Conservation (phyloP, 2,329 filamentous ascomycete species). For the Trichoderma citrinoviride region DNA sequence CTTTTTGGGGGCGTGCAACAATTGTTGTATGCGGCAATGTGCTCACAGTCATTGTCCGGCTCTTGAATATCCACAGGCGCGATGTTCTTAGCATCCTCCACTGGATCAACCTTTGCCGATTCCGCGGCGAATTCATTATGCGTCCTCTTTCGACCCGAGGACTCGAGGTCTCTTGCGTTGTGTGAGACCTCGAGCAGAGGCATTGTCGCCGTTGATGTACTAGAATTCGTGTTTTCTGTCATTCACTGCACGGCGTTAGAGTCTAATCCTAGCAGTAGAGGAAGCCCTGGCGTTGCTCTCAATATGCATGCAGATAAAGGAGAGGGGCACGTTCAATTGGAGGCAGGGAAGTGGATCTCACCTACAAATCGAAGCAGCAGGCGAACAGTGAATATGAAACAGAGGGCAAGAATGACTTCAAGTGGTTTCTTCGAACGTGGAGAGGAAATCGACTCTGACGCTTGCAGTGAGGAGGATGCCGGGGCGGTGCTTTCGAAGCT, state of each 20-base stretch:
- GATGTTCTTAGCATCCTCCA: constrained; percentile 26
- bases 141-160: constrained; percentile 44
- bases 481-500: not conserved
- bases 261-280: not conserved
- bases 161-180: constrained; percentile 48
- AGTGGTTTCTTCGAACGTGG: not conserved
- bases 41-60: constrained; percentile 29
- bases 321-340: not conserved
- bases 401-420: not conserved
- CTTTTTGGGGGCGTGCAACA: constrained; percentile 27
- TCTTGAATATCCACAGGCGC: constrained; percentile 23
- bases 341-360: too few relatives aligned
- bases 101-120: constrained; percentile 29
- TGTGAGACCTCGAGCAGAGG: constrained; percentile 48
- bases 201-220: constrained; percentile 35
- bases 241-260: not conserved
- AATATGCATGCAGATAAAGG: not conserved
- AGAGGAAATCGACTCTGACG: not conserved
- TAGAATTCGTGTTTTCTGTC: too few relatives aligned
- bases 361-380: too few relatives aligned
- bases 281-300: not conserved
- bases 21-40: constrained; percentile 24
- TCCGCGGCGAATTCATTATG: constrained; percentile 46
- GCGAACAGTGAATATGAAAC: not conserved
- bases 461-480: not conserved